Percentiles rank a stretch among this genome's conserved stretches.
phyloP scores from a whole-genome alignment of 1,284 basidiomycete genomes.

The Filobasidium uniguttulatum region DNA sequence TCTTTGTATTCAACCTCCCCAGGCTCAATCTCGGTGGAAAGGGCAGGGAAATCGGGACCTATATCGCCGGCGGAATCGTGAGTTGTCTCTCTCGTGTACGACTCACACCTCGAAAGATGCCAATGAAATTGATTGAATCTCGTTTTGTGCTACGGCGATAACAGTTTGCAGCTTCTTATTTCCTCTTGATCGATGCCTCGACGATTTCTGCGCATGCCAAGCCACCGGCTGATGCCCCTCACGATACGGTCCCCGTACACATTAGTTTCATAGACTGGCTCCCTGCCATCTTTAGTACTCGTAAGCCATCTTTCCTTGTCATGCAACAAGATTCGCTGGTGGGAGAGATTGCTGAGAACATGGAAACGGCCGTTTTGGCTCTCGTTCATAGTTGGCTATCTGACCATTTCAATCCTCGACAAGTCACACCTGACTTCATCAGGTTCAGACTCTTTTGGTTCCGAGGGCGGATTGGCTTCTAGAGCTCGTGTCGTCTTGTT shows the following conservation, averaged over 20 bases:
- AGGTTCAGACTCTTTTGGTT: slow-evolving; percentile 43
- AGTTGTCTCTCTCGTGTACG: slow-evolving; percentile 31
- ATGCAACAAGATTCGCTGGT: background rate
- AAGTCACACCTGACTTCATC: slow-evolving; percentile 78
- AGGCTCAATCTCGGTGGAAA: slow-evolving; percentile 34
- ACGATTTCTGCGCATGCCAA: slow-evolving; percentile 73
- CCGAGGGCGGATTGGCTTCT: slow-evolving; percentile 70
- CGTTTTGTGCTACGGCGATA: too few species aligned
- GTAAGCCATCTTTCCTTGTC: slow-evolving; percentile 21
- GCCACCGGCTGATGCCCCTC: slow-evolving; percentile 52
- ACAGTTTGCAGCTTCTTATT: slow-evolving; percentile 84
- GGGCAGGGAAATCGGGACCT: slow-evolving; percentile 66
- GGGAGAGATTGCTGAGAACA: background rate
- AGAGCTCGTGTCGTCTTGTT: slow-evolving; percentile 79
- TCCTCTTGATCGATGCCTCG: slow-evolving; percentile 89
- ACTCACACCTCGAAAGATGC: background rate
- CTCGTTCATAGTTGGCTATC: slow-evolving; percentile 54
- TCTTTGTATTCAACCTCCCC: slow-evolving; percentile 47
- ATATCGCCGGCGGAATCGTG: slow-evolving; percentile 78
- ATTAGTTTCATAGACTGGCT: slow-evolving; percentile 90
- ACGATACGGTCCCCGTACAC: slow-evolving; percentile 64
- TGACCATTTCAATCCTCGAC: slow-evolving; percentile 87
- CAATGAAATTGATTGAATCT: background rate
- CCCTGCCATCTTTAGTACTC: slow-evolving; percentile 80
- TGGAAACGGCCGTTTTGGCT: background rate